Percentiles rank a stretch among this genome's conserved stretches.
Evolutionary conservation across 208 protist species (phyloP).

Genomic region (Trypanosoma theileri): DNA sequence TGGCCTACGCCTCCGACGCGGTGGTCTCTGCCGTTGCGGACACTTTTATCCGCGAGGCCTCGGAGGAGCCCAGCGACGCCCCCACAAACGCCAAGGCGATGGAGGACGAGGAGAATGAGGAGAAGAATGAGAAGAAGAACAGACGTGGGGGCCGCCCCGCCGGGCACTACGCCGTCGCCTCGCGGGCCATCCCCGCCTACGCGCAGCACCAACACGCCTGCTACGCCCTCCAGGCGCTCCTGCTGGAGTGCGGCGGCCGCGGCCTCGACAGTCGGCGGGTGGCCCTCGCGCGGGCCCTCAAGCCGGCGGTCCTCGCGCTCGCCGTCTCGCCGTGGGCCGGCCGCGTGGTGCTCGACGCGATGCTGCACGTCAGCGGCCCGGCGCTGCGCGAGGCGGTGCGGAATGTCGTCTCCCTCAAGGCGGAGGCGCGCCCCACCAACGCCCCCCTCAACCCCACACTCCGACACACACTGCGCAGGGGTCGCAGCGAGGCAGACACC

Average conservation of each 20-base stretch:
- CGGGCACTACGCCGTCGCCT: slow-evolving; percentile 64
- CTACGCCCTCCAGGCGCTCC: slow-evolving; percentile 78
- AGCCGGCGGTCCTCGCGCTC: slow-evolving; percentile 85
- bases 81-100: slow-evolving; percentile 19
- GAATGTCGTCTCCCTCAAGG: slow-evolving; percentile 81
- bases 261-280: slow-evolving; percentile 62
- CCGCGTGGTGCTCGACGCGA: slow-evolving; percentile 82
- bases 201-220: slow-evolving; percentile 79
- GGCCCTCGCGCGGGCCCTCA: slow-evolving; percentile 81
- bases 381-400: slow-evolving; percentile 74
- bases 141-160: no score
- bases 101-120: slow-evolving; percentile 34
- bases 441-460: slow-evolving; percentile 69
- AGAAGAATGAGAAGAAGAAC: slow-evolving; percentile 2
- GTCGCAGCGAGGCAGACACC: slow-evolving; percentile 46
- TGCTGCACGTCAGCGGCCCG: slow-evolving; percentile 64
- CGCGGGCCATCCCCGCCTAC: slow-evolving; percentile 68
- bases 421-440: slow-evolving; percentile 54
- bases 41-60: slow-evolving; percentile 31
- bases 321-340: slow-evolving; percentile 85
- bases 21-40: slow-evolving; percentile 51
- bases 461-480: slow-evolving; percentile 67
- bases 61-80: slow-evolving; percentile 21
- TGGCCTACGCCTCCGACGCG: slow-evolving; percentile 70
- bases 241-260: slow-evolving; percentile 66